Percentiles rank a stretch among this genome's conserved stretches.
These are phyloP conservation scores for Diaporthe vexans DNA, from an alignment of 2,329 filamentous ascomycete genomes.

Conservation along the genomic window DNA sequence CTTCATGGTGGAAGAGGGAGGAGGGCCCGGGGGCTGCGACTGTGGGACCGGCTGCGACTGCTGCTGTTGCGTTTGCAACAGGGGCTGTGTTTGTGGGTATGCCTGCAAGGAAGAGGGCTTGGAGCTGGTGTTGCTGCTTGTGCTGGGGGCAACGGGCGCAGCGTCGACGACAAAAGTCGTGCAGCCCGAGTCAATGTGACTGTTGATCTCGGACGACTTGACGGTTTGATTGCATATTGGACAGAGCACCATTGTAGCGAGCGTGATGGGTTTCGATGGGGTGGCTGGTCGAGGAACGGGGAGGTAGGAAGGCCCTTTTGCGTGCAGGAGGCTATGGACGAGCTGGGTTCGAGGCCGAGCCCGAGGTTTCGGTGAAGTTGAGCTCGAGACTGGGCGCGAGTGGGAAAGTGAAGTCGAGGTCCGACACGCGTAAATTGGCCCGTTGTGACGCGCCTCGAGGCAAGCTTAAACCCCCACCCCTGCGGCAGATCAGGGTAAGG, in stretches of 20 bases:
- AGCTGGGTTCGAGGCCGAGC: background rate
- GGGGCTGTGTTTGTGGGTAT: conserved; percentile 35
- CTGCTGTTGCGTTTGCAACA: background rate
- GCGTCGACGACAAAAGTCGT: conserved; percentile 73
- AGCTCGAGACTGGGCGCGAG: background rate
- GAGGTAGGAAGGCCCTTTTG: background rate
- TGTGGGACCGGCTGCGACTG: conserved; percentile 48
- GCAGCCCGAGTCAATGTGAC: conserved; percentile 90
- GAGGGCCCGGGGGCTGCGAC: conserved; percentile 10
- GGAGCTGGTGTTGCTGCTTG: conserved; percentile 50
- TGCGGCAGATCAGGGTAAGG: background rate
- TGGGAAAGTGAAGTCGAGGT: background rate
- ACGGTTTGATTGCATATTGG: conserved; percentile 85
- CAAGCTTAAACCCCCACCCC: background rate
- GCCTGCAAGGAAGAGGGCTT: conserved; percentile 14
- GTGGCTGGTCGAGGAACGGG: background rate
- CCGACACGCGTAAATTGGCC: conserved; percentile 23
- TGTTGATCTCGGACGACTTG: conserved; percentile 83
- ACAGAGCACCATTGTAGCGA: conserved; percentile 73
- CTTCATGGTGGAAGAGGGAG: conserved; percentile 62
- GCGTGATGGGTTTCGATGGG: background rate
- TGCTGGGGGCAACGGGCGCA: conserved; percentile 47
- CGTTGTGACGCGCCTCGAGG: conserved; percentile 15
- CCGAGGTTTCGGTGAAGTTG: background rate
- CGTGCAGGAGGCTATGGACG: background rate